Evolutionary conservation across 129 eudicot genomes (phyloP).

Genomic region (Erigeron canadensis): DNA sequence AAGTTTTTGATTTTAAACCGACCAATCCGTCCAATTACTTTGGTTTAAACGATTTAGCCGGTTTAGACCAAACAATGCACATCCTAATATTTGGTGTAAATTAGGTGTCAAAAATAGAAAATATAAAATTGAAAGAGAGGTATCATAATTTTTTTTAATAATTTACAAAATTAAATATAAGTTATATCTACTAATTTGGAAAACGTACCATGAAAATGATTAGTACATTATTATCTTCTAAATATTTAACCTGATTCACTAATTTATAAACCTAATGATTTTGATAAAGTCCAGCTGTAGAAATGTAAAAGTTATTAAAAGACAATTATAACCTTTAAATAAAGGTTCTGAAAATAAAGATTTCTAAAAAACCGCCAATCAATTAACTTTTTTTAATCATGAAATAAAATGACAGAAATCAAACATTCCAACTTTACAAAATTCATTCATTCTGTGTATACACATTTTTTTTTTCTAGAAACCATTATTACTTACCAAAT

Average conservation of each 20-base stretch:
- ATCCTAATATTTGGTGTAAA: too few relatives aligned
- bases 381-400: background rate
- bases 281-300: too few relatives aligned
- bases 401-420: constrained; percentile 15
- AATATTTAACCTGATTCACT: background rate
- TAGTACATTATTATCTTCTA: background rate
- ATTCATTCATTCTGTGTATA: constrained; percentile 9
- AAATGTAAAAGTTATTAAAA: too few relatives aligned
- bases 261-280: background rate
- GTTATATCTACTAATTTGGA: background rate
- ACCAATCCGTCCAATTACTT: too few relatives aligned
- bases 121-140: too few relatives aligned
- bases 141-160: too few relatives aligned
- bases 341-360: background rate
- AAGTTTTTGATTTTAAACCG: too few relatives aligned
- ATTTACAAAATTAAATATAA: too few relatives aligned
- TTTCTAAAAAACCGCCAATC: constrained; percentile 31
- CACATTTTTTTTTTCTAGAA: constrained; percentile 24
- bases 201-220: background rate
- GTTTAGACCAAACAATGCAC: too few relatives aligned
- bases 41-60: too few relatives aligned
- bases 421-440: constrained; percentile 17
- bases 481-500: constrained; percentile 9
- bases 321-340: too few relatives aligned
- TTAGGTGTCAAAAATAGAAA: too few relatives aligned